Evolutionary conservation across 495 filamentous ascomycete species (phyloP), one percentile per base, ranked within the genome.

Genomic region (Aspergillus leporis): DNA sequence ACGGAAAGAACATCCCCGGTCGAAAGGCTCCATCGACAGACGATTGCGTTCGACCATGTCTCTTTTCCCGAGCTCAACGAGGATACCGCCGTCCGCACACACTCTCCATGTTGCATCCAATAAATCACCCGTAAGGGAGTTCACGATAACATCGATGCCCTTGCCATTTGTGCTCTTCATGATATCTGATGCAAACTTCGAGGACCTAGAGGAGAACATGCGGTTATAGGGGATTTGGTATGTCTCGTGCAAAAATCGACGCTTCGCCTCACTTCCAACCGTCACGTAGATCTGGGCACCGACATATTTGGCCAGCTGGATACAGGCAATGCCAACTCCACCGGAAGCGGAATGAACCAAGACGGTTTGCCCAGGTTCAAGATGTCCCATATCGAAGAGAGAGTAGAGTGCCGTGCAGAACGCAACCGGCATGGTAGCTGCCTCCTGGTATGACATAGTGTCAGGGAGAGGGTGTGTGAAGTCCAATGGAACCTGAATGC

Each of bases 281-380:
- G 68, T 73, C 1, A 67, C 59, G 59, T 65, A 77, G 9, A 78
- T 69, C 22, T 68, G 56, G 1, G 72, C 74, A 14, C 69, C 71
- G 18, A 72, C 52, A 38, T 62, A 51, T 31, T 64, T 64, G 4
- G 71, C 69, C 21, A 79, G 38, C 41, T 71, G 65, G 21, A 81
- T 72, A 4, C 70, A 66, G 21, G 74, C 74, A 53, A 78, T 68
- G 5, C 80, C 79, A 12, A 76, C 69, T 5, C 70, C 78, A 7
- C 81, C 78, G 4, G 76, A 65, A 0, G 69, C 77, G 12, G 73
- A 63, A 50, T 79, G 77, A 36, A 82, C 78, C 0, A 83, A 68
- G 5, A 82, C 63, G 0, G 67, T 68, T 53, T 72, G 63, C 36
- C 62, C 71, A 13, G 64, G 62, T 40, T 69, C 19, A 4, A 75